Conservation (phyloP, 2,329 filamentous ascomycete genomes). For the Colletotrichum sojae region DNA sequence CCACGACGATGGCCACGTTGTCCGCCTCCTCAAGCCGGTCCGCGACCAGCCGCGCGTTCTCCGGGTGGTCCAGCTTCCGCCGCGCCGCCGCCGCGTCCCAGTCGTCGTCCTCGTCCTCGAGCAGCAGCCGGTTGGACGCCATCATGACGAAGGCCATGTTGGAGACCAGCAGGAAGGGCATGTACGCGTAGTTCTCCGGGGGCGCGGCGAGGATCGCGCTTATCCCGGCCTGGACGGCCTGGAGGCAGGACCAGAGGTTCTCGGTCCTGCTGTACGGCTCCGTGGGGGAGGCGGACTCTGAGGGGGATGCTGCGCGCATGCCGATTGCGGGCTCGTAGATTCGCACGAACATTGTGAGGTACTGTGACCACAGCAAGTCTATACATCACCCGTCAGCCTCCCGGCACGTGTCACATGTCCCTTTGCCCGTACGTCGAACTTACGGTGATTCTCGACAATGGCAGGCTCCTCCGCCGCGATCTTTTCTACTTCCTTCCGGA, state of each 20-base stretch:
- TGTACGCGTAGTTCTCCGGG: constrained; percentile 44
- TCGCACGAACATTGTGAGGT: constrained; percentile 50
- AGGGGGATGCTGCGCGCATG: constrained; percentile 43
- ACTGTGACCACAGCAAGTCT: constrained; percentile 54
- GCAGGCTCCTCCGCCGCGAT: constrained; percentile 34
- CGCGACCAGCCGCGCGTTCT: constrained; percentile 45
- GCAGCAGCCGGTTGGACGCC: constrained; percentile 52
- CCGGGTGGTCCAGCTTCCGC: constrained; percentile 51
- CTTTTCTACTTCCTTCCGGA: constrained; percentile 51
- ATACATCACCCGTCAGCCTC: neutral
- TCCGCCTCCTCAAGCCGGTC: constrained; percentile 52
- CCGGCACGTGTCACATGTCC: accelerated
- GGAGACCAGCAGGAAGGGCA: constrained; percentile 49
- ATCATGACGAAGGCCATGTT: constrained; percentile 53
- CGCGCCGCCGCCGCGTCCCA: constrained; percentile 54
- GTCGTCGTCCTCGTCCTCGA: constrained; percentile 51
- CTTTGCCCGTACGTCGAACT: neutral
- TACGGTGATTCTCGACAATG: constrained; percentile 19
- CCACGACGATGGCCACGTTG: constrained; percentile 42
- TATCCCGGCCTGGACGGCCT: constrained; percentile 47
- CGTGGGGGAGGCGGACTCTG: constrained; percentile 36
- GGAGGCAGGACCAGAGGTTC: constrained; percentile 55
- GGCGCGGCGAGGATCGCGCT: constrained; percentile 46
- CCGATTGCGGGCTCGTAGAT: constrained; percentile 56
- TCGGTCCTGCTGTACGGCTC: constrained; percentile 49